Evolutionary conservation across 1,284 basidiomycete species (phyloP).

Genomic region (Ceratobasidium sp.): DNA sequence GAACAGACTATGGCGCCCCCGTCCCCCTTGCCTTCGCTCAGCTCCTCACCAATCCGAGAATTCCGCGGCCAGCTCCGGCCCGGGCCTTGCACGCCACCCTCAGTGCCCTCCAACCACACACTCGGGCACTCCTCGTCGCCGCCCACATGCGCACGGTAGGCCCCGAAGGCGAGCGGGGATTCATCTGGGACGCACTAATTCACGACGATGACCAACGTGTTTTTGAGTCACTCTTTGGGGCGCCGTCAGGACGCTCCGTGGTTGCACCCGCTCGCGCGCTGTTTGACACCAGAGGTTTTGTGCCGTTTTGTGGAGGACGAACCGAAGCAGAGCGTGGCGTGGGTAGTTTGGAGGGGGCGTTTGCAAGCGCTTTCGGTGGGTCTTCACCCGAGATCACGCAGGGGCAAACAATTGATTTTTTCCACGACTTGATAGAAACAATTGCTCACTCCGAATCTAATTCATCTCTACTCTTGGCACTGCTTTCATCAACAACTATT

Average conservation of each 20-base stretch:
- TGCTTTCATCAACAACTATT: slow-evolving; percentile 19
- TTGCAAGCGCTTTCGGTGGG: slow-evolving; percentile 22
- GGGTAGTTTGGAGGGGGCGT: slow-evolving; percentile 33
- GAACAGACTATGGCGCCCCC: slow-evolving; percentile 17
- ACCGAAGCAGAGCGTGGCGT: slow-evolving; percentile 16
- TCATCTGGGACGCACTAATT: slow-evolving; percentile 17
- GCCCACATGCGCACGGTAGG: slow-evolving; percentile 11
- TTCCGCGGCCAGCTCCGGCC: slow-evolving; percentile 34
- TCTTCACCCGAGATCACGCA: background rate
- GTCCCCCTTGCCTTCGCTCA: slow-evolving; percentile 33
- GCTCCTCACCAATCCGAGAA: slow-evolving; percentile 35
- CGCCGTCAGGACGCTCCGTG: background rate
- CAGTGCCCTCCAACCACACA: slow-evolving; percentile 5
- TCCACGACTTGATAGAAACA: slow-evolving; percentile 1
- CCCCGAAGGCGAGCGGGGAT: background rate
- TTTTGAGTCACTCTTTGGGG: slow-evolving; percentile 30
- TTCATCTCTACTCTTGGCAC: slow-evolving; percentile 13
- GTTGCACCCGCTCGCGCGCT: slow-evolving; percentile 9
- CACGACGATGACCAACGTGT: slow-evolving; percentile 35
- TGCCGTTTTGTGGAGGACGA: slow-evolving; percentile 30
- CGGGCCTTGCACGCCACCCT: slow-evolving; percentile 29
- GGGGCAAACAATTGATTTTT: background rate
- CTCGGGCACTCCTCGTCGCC: slow-evolving; percentile 25
- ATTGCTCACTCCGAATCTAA: background rate
- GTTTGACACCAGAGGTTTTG: slow-evolving; percentile 21